Evolutionary conservation across 2,329 filamentous ascomycete genomes (phyloP), one percentile per base, ranked within the genome.

Genomic region (Incumbomyces delicatus): DNA sequence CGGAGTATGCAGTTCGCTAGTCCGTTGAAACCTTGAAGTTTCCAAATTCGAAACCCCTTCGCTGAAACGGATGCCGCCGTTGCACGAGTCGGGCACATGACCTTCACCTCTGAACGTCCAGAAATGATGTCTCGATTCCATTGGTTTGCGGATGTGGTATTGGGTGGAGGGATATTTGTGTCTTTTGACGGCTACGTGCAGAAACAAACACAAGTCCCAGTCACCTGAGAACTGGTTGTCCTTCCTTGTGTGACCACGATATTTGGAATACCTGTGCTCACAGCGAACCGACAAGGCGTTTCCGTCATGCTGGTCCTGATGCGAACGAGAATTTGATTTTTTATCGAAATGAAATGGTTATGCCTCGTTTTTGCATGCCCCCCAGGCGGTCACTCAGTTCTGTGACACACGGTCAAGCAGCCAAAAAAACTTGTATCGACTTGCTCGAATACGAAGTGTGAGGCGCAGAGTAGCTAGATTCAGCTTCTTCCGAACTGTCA

Each of bases 211-310:
- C n/a, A 35, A 20, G 33, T 27, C 31, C 41, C 31, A 35, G 32
- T 35, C 32, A 36, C 31, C 18, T 18, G 20, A 35, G 29, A 36
- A 37, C 8, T n/a, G 12, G 32, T 18, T 18, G 6, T 20, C 41
- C 35, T 44, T 44, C 41, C 35, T 44, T 44, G 41, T 44, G 17
- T 14, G 10, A 44, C 41, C 6, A 31, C 20, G 36, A 13, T 27
- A 44, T 44, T 44, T 44, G 41, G 18, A 44, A 44, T 44, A 44
- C 22, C 33, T 14, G 31, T 36, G 31, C 14, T 27, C 29, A 18
- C 17, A 35, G 31, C 16, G 34, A 8, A 27, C 5, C 22, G 13
- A 16, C 16, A 20, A 35, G 35, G 31, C 41, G 16, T n/a, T 13
- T 17, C 31, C 31, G 13, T 30, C 31, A 44, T 34, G 27, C 22